phyloP scores from a whole-genome alignment of 768 basidiomycete genomes.

The Albatrellus ellisii region DNA sequence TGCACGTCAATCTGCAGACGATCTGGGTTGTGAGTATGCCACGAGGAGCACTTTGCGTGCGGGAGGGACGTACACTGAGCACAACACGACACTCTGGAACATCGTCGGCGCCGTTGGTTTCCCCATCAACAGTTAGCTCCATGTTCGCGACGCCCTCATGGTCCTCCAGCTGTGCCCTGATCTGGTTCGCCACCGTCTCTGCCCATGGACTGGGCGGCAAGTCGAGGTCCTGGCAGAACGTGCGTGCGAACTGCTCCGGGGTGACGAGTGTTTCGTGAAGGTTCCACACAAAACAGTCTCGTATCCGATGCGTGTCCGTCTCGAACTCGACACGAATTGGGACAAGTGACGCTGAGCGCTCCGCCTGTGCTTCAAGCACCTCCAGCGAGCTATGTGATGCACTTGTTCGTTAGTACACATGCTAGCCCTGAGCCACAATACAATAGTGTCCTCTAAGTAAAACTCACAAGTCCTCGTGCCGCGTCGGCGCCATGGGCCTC shows the following conservation, averaged over 20 bases:
- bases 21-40: not conserved
- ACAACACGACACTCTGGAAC: constrained; percentile 72
- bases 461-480: constrained; percentile 68
- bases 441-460: constrained; percentile 3
- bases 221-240: constrained; percentile 83
- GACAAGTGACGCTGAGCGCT: constrained; percentile 43
- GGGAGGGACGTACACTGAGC: constrained; percentile 42
- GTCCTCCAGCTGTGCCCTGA: constrained; percentile 85
- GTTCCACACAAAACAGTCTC: constrained; percentile 96
- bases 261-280: constrained; percentile 76
- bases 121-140: constrained; percentile 51
- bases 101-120: constrained; percentile 27
- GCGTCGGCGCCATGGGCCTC: constrained; percentile 40
- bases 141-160: constrained; percentile 71
- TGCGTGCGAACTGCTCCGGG: constrained; percentile 73
- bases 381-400: constrained; percentile 41
- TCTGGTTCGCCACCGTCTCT: constrained; percentile 74
- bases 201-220: constrained; percentile 54
- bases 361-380: constrained; percentile 48
- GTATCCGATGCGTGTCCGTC: constrained; percentile 79
- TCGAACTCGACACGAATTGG: constrained; percentile 96
- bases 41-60: not conserved
- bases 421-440: not conserved
- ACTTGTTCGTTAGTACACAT: not conserved
- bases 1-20: constrained; percentile 86